Percentiles rank a stretch among this genome's conserved stretches.
Evolutionary conservation across 2,329 filamentous ascomycete species (phyloP).

Genomic region (Byssothecium circinans): DNA sequence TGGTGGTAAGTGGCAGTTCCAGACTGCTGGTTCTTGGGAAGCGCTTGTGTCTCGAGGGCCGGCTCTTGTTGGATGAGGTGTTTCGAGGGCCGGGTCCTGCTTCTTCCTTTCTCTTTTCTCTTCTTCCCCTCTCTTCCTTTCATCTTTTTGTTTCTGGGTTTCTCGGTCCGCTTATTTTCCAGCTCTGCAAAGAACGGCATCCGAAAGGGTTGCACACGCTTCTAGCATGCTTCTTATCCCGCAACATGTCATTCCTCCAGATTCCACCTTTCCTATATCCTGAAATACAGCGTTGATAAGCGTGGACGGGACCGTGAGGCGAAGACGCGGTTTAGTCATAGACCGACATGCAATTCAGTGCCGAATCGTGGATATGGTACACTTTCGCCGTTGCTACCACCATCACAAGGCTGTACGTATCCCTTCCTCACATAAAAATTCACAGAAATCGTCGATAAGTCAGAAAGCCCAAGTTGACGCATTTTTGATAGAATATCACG

Average conservation of each 20-base stretch:
- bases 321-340: background rate
- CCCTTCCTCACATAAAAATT: slow-evolving; percentile 1
- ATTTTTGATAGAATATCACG: slow-evolving; percentile 45
- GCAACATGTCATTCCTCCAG: slow-evolving; percentile 3
- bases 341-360: slow-evolving; percentile 28
- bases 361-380: slow-evolving; percentile 54
- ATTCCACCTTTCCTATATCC: background rate
- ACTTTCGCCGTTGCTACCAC: slow-evolving; percentile 46
- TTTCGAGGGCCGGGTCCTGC: background rate
- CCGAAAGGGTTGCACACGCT: background rate
- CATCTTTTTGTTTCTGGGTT: background rate
- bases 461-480: slow-evolving; percentile 2
- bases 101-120: background rate
- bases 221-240: slow-evolving; percentile 1
- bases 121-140: background rate
- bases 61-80: too few species aligned
- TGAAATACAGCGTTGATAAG: slow-evolving; percentile 2
- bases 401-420: slow-evolving; percentile 46
- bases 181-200: background rate
- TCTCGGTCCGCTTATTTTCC: background rate
- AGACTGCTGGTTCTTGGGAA: too few species aligned
- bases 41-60: too few species aligned
- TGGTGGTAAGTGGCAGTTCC: background rate
- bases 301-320: background rate
- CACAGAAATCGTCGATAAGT: slow-evolving; percentile 1